These are phyloP conservation scores for Cladophialophora yegresii DNA, from an alignment of 2,329 filamentous ascomycete genomes.

Conservation along the genomic window DNA sequence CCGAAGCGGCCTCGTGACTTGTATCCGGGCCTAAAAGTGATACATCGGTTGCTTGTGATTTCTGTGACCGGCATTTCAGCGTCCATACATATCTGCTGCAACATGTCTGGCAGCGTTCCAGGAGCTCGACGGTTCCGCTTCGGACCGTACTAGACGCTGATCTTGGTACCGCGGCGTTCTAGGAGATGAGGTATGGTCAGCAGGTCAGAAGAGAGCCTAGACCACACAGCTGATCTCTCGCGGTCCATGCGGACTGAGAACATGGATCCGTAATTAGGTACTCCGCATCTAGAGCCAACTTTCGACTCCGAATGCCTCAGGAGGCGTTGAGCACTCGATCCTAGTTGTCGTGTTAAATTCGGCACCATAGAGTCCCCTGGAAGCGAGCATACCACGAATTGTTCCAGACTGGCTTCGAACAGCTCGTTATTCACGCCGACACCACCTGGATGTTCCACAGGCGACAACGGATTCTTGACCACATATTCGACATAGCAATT, in stretches of 20 bases:
- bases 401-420: slow-evolving; percentile 61
- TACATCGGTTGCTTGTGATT: slow-evolving; percentile 13
- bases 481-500: slow-evolving; percentile 96
- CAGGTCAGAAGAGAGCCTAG: neutral
- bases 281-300: neutral
- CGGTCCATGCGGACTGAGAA: neutral
- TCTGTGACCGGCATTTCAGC: slow-evolving; percentile 2
- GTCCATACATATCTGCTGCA: neutral
- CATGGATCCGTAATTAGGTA: neutral
- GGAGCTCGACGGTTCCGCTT: neutral
- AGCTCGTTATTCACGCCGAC: slow-evolving; percentile 66
- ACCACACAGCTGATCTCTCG: neutral
- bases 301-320: slow-evolving; percentile 1
- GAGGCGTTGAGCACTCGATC: slow-evolving; percentile 37
- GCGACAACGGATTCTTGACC: slow-evolving; percentile 65
- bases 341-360: slow-evolving; percentile 26
- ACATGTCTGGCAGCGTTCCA: neutral
- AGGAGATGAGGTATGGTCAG: neutral
- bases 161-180: neutral
- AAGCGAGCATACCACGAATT: slow-evolving; percentile 50
- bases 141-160: neutral
- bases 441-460: slow-evolving; percentile 62
- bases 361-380: neutral
- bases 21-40: slow-evolving; percentile 13
- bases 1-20: slow-evolving; percentile 6